Base-by-base conservation (phyloP, 495 filamentous ascomycete species). In the Penicillium silybi region DNA sequence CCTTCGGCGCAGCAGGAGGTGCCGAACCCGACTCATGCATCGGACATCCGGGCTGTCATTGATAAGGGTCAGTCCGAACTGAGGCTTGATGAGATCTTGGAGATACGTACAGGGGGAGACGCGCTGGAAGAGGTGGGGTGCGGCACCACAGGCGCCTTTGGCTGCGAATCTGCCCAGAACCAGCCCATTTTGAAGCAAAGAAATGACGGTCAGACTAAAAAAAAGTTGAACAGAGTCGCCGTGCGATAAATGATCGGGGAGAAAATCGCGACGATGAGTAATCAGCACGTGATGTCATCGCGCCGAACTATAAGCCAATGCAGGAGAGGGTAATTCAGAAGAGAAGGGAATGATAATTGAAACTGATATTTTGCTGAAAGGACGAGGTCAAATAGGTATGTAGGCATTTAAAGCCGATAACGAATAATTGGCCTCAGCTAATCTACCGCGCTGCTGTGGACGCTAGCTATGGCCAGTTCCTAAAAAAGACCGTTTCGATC, bases 161-260 rank as follows among this genome's bases (percentile, higher is more conserved):
- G 68, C 53, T 65, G 66, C 41, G 81, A 65, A 57, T 98, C 91
- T 70, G 91, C 88, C 93, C 93, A 98, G 60, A 98, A 98, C 95
- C 95, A 98, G 55, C 93, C 93, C 93, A 98, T 97, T 41, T 54
- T 65, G 46, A 53, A 44, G 9, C 16, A 34, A 35, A 50, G 32
- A 42, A 41, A 54, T 9, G 44, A 46, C 17, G 1, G 23, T 50
- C 15, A 23, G 16, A 16, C 38, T 35, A 32, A 20, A 41, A 41
- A 16, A 49, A 32, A 50, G 37, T 39, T 20, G 13, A 26, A 13
- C 18, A 22, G 55, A 55, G 48, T 43, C 38, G 44, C 48, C 37
- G 29, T 41, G 44, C 55, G 52, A 64, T 50, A 57, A 60, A 59
- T 58, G 58, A 58, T 56, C 58, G 49, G 61, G 49, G 47, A 56